Conservation (phyloP, 2,329 filamentous ascomycete species). For the Zymoseptoria passerinii region DNA sequence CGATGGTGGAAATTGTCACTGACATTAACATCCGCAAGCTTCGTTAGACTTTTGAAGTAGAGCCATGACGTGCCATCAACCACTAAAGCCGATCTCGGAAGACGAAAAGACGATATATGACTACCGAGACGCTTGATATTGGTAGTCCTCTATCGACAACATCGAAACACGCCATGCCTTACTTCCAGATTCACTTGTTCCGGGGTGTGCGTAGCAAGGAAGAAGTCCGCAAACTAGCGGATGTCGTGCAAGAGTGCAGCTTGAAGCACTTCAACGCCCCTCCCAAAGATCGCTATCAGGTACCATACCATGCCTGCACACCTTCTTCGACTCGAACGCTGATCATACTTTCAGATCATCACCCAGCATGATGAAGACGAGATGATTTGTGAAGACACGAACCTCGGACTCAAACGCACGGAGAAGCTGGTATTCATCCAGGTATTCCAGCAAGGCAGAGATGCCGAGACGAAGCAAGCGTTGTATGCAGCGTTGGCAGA, state of each 20-base stretch:
- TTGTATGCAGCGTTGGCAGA: constrained; percentile 22
- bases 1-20: background rate
- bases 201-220: constrained; percentile 19
- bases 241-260: constrained; percentile 25
- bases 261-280: constrained; percentile 25
- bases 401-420: constrained; percentile 21
- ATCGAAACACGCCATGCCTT: constrained; percentile 21
- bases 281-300: constrained; percentile 25
- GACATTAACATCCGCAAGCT: background rate
- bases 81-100: background rate
- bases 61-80: background rate
- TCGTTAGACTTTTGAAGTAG: background rate
- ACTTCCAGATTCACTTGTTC: constrained; percentile 28
- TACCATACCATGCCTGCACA: background rate
- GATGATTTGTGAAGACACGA: constrained; percentile 28
- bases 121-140: background rate
- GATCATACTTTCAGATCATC: constrained; percentile 18
- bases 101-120: background rate
- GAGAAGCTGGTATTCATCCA: constrained; percentile 28
- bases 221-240: constrained; percentile 24
- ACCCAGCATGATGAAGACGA: constrained; percentile 28
- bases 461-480: constrained; percentile 22
- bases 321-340: background rate
- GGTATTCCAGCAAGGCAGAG: constrained; percentile 28
- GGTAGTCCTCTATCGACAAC: background rate